Evolutionary conservation across 2,329 filamentous ascomycete species (phyloP).

Genomic region (Phyllosticta capitalensis): DNA sequence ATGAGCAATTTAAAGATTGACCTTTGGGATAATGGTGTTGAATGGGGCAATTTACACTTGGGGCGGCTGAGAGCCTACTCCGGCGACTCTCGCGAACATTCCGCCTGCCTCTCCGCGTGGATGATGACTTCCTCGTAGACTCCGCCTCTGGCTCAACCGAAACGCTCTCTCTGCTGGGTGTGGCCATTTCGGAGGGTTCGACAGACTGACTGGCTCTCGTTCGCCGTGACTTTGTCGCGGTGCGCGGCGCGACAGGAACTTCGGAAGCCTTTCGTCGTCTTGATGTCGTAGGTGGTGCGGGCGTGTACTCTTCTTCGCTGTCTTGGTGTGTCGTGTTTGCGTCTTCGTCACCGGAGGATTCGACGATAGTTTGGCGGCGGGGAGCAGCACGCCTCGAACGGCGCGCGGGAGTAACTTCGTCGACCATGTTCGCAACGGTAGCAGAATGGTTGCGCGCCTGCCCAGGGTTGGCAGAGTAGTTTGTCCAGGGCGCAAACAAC

Average conservation of each 20-base stretch:
- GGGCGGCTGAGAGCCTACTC: constrained; percentile 7
- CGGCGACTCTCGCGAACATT: constrained; percentile 10
- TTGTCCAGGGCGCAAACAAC: neutral
- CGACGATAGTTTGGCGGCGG: constrained; percentile 60
- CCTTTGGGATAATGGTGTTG: neutral
- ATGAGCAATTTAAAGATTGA: neutral
- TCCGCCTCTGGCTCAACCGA: neutral
- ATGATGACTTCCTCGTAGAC: neutral
- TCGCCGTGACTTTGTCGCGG: constrained; percentile 32
- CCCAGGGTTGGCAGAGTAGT: neutral
- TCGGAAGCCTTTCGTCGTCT: constrained; percentile 35
- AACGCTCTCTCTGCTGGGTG: constrained; percentile 30
- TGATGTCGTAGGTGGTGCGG: constrained; percentile 41
- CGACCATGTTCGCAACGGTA: neutral
- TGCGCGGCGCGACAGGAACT: constrained; percentile 37
- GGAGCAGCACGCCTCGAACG: constrained; percentile 52
- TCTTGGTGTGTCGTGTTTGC: constrained; percentile 49
- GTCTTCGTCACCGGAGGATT: constrained; percentile 66
- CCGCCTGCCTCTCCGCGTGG: constrained; percentile 3
- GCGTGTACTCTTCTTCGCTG: constrained; percentile 71
- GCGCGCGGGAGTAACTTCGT: constrained; percentile 27
- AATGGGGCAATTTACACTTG: neutral
- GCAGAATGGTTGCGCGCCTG: neutral
- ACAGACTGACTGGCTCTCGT: constrained; percentile 41
- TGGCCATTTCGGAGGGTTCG: constrained; percentile 53